Conservation (phyloP, 2,329 filamentous ascomycete genomes). For the Sphaerulina populicola region DNA sequence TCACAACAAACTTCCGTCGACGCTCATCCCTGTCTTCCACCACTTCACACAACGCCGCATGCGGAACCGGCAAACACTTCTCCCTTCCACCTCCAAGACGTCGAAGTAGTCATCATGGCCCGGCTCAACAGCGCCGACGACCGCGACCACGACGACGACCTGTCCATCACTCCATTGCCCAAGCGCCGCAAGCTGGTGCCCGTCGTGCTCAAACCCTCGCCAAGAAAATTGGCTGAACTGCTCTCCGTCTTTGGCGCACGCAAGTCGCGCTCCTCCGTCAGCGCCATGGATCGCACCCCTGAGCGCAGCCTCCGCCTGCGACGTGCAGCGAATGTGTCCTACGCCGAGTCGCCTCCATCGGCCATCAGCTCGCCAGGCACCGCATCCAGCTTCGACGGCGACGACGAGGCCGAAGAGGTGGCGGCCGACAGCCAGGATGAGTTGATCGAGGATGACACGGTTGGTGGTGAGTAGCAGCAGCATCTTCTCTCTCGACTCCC, state of each 20-base stretch:
- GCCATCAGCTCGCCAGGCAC: slow-evolving; percentile 11
- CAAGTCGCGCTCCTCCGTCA: slow-evolving; percentile 22
- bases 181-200: slow-evolving; percentile 21
- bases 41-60: not conserved
- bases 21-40: not conserved
- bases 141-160: not conserved
- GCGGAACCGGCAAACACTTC: too few relatives aligned
- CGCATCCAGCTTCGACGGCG: slow-evolving; percentile 11
- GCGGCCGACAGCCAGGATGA: slow-evolving; percentile 21
- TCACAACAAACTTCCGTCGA: not conserved
- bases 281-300: slow-evolving; percentile 21
- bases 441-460: slow-evolving; percentile 17
- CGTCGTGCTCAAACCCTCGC: slow-evolving; percentile 13
- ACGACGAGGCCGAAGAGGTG: not conserved
- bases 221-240: slow-evolving; percentile 18
- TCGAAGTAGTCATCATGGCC: too few relatives aligned
- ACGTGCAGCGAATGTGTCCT: slow-evolving; percentile 15
- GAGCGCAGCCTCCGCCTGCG: slow-evolving; percentile 12
- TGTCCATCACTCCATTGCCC: slow-evolving; percentile 13
- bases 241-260: slow-evolving; percentile 26
- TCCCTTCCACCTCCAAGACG: too few relatives aligned
- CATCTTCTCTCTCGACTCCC: too few relatives aligned
- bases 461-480: slow-evolving; percentile 13
- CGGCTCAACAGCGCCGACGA: not conserved
- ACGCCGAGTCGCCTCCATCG: slow-evolving; percentile 21